Evolutionary conservation across 805 yeast genomes (phyloP), one percentile per base, ranked within the genome.

Genomic region (Maudiozyma saulgeensis): DNA sequence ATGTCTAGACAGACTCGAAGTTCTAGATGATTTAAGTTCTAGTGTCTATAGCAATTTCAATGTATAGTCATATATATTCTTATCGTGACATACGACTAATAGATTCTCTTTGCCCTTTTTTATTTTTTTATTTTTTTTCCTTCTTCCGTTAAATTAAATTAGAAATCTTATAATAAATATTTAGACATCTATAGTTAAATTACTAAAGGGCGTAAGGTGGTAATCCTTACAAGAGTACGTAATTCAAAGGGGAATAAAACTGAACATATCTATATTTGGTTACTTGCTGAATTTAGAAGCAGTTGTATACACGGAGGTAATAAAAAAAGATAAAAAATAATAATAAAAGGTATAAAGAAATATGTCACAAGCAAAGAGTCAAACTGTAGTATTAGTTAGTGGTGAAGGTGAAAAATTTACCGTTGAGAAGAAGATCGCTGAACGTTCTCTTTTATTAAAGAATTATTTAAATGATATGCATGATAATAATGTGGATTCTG

Each of bases 11-110:
- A 42, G 60, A 9, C 52, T 61, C 2, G 51, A 54, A 4, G 88
- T 82, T 54, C 74, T 90, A 50, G 95, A 87, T 55, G 96, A 88
- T 52, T 75, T 90, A 56, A 83, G 96, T 68, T 97, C 97, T 4
- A 76, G 88, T 56, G 90, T 90, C 8, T 90, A 90, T 65, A 84
- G 96, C 18, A 88, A 88, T 60, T 87, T 85, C 56, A 60, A 62
- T 25, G 51, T 60, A 16, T 56, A 49, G 43, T 11, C 32, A 28
- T 28, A 28, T 8, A 28, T 9, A 28, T 28, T 8, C 12, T 28
- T 28, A 28, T 28, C 32, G 32, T 8, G 9, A 28, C 2, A 11
- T 28, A 28, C 32, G 32, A 28, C 9, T 28, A 28, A 8, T 11
- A 2, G 8, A 8, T 28, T 28, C 12, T 28, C 32, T 28, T 11